Percentiles rank a stretch among this genome's conserved stretches.
phyloP scores from a whole-genome alignment of 805 yeast species.

The Isabelozyma gotoi region DNA sequence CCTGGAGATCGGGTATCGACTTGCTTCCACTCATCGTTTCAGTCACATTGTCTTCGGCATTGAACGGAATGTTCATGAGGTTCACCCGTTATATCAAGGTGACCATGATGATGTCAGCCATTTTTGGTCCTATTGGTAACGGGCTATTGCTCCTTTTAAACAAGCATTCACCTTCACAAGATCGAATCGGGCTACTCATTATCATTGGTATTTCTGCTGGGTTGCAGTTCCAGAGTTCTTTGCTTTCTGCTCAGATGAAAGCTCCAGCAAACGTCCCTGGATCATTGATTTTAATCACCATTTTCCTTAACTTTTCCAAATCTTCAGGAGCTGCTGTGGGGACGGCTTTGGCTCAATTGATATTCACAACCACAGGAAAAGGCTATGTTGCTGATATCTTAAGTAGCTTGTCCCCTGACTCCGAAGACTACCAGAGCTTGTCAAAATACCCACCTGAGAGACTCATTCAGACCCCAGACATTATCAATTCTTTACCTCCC shows the following conservation, averaged over 20 bases:
- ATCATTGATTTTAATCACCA: slow-evolving; percentile 32
- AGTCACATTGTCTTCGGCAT: slow-evolving; percentile 30
- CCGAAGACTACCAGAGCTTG: slow-evolving; percentile 13
- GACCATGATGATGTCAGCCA: slow-evolving; percentile 28
- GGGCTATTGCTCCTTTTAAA: slow-evolving; percentile 31
- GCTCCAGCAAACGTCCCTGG: slow-evolving; percentile 38
- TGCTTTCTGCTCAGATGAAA: slow-evolving; percentile 34
- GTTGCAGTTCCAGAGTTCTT: slow-evolving; percentile 33
- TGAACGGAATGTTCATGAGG: slow-evolving; percentile 31
- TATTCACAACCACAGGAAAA: slow-evolving; percentile 21
- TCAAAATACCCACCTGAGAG: slow-evolving; percentile 9
- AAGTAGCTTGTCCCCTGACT: slow-evolving; percentile 4
- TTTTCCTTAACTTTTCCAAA: slow-evolving; percentile 31
- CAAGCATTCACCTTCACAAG: slow-evolving; percentile 16
- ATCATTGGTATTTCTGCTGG: slow-evolving; percentile 36
- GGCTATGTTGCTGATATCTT: slow-evolving; percentile 12
- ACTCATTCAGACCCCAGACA: slow-evolving; percentile 24
- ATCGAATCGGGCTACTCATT: slow-evolving; percentile 33
- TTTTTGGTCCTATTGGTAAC: slow-evolving; percentile 32
- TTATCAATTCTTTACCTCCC: slow-evolving; percentile 24
- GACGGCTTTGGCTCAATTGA: slow-evolving; percentile 30
- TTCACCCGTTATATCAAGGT: slow-evolving; percentile 28
- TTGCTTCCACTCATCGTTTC: slow-evolving; percentile 34
- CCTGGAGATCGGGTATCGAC: slow-evolving; percentile 38
- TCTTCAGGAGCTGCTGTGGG: slow-evolving; percentile 34